These are phyloP conservation scores for Kickxella alabastrina DNA, from an alignment of 192 early-diverging fungal species.

Conservation along the genomic window DNA sequence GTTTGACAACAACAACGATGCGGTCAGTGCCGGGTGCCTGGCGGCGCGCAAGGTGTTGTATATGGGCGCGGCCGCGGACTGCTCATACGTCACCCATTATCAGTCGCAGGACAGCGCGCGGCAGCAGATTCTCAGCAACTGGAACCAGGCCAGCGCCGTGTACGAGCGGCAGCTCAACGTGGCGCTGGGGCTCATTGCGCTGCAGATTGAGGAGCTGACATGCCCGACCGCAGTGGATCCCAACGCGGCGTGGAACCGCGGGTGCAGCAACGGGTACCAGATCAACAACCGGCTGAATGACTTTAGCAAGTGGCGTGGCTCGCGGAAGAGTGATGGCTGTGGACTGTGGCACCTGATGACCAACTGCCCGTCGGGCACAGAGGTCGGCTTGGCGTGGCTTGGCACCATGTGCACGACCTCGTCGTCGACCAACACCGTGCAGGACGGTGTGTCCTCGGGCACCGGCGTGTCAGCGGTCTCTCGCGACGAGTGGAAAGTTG, in stretches of 20 bases:
- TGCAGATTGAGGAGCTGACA: slow-evolving; percentile 62
- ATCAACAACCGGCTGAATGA: slow-evolving; percentile 77
- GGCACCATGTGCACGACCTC: slow-evolving; percentile 63
- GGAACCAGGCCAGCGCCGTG: slow-evolving; percentile 74
- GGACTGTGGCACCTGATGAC: slow-evolving; percentile 96
- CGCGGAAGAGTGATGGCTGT: slow-evolving; percentile 62
- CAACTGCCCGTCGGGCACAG: slow-evolving; percentile 66
- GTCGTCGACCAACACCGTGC: slow-evolving; percentile 50
- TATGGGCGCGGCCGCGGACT: slow-evolving; percentile 74
- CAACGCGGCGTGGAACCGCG: slow-evolving; percentile 69
- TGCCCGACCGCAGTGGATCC: slow-evolving; percentile 53
- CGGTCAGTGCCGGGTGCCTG: slow-evolving; percentile 30
- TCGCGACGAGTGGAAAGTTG: slow-evolving; percentile 88
- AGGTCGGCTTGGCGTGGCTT: slow-evolving; percentile 88
- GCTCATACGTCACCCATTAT: slow-evolving; percentile 61
- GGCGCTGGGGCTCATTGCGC: slow-evolving; percentile 73
- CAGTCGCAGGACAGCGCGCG: slow-evolving; percentile 55
- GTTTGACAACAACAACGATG: slow-evolving; percentile 20
- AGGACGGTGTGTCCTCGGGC: slow-evolving; percentile 58
- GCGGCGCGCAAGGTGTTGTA: slow-evolving; percentile 36
- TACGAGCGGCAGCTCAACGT: slow-evolving; percentile 87
- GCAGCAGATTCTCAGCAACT: slow-evolving; percentile 74
- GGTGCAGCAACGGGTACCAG: slow-evolving; percentile 62
- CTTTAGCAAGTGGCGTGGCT: slow-evolving; percentile 85
- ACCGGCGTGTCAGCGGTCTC: slow-evolving; percentile 81